Percentiles rank a stretch among this genome's conserved stretches.
These are phyloP conservation scores for Rickenella mellea DNA, from an alignment of 768 basidiomycete genomes.

Conservation along the genomic window DNA sequence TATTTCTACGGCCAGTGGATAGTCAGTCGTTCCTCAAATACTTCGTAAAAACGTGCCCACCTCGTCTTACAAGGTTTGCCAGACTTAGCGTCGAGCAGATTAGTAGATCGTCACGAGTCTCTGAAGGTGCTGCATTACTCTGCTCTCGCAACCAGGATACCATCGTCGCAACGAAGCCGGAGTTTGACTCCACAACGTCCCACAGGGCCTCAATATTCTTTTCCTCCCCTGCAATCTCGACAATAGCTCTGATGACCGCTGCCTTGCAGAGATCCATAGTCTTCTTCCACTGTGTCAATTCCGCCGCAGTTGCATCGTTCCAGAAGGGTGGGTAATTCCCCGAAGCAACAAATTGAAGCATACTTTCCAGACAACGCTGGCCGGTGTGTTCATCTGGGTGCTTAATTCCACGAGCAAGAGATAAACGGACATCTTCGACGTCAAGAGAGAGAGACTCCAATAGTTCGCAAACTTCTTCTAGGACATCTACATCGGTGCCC, in stretches of 20 bases:
- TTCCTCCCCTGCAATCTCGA: slow-evolving; percentile 79
- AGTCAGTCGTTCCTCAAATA: slow-evolving; percentile 3
- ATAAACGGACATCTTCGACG: slow-evolving; percentile 64
- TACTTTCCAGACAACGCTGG: slow-evolving; percentile 47
- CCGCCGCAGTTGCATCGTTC: slow-evolving; percentile 32
- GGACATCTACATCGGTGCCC: slow-evolving; percentile 51
- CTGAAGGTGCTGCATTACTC: slow-evolving; percentile 23
- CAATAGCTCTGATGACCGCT: slow-evolving; percentile 75
- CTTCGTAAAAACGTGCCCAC: slow-evolving; percentile 28
- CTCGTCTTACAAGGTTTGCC: slow-evolving; percentile 72
- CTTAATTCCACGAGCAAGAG: slow-evolving; percentile 56
- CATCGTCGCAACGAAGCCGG: slow-evolving; percentile 64
- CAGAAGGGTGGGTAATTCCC: slow-evolving; percentile 63
- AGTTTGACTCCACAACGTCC: slow-evolving; percentile 60
- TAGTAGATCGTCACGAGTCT: slow-evolving; percentile 60
- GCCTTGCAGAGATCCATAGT: slow-evolving; percentile 77
- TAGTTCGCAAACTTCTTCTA: slow-evolving; percentile 67
- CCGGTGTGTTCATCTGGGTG: slow-evolving; percentile 49
- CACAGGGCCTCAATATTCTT: slow-evolving; percentile 72
- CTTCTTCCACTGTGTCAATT: slow-evolving; percentile 54
- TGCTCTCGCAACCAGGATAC: slow-evolving; percentile 65
- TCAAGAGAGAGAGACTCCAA: slow-evolving; percentile 75
- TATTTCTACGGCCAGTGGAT: slow-evolving; percentile 32
- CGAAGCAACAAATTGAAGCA: slow-evolving; percentile 68
- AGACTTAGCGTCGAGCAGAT: slow-evolving; percentile 79